Evolutionary conservation across 306 rosid genomes (phyloP).

Genomic region (Acacia acuminata): DNA sequence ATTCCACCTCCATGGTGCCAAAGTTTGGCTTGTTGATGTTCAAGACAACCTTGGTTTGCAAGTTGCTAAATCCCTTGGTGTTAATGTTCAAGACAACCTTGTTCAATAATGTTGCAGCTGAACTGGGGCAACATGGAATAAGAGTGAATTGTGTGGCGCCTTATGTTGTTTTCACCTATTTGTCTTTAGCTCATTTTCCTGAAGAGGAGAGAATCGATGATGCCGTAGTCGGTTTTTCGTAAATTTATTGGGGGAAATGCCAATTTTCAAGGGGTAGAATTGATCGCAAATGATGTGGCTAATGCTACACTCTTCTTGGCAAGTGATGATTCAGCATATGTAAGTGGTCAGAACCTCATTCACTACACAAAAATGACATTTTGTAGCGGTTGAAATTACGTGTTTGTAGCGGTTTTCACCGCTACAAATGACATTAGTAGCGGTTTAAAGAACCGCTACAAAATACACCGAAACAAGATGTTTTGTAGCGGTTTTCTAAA

Average conservation of each 20-base stretch:
- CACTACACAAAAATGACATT: no score
- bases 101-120: slow-evolving; percentile 86
- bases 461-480: no score
- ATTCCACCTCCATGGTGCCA: no score
- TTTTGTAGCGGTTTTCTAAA: no score
- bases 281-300: slow-evolving; percentile 65
- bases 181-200: slow-evolving; percentile 69
- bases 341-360: slow-evolving; percentile 75
- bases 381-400: no score
- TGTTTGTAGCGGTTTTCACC: no score
- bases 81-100: no score
- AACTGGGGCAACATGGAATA: slow-evolving; percentile 61
- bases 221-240: slow-evolving; percentile 43
- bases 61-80: slow-evolving; percentile 51
- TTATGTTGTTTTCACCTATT: slow-evolving; percentile 49
- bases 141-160: slow-evolving; percentile 80
- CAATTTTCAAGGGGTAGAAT: slow-evolving; percentile 73
- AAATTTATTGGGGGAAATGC: slow-evolving; percentile 43
- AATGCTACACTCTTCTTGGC: slow-evolving; percentile 84
- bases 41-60: slow-evolving; percentile 67
- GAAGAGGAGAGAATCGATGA: slow-evolving; percentile 74
- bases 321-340: slow-evolving; percentile 67
- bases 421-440: no score
- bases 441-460: no score
- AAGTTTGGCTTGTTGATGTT: no score